Percentiles rank a stretch among this genome's conserved stretches.
phyloP scores from a whole-genome alignment of 2,329 filamentous ascomycete genomes.

The Plectosphaerella plurivora region DNA sequence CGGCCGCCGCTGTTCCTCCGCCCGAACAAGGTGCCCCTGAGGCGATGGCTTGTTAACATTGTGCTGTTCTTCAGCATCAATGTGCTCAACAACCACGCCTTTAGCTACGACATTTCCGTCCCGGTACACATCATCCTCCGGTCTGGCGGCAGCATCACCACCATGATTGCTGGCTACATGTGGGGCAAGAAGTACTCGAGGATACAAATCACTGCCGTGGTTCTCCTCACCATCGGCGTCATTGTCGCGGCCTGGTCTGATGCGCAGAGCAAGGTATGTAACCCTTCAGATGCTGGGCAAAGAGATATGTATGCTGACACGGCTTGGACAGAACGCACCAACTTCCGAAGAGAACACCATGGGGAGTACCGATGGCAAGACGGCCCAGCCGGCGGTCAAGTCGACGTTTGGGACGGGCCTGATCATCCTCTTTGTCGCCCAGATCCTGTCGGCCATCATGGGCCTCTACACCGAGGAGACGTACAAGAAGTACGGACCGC shows the following conservation, averaged over 20 bases:
- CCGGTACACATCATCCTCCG: conserved; percentile 95
- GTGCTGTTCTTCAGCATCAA: conserved; percentile 90
- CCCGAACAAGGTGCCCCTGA: conserved; percentile 74
- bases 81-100: conserved; percentile 94
- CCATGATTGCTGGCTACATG: conserved; percentile 83
- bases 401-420: conserved; percentile 64
- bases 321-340: not conserved
- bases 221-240: conserved; percentile 80
- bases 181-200: conserved; percentile 81
- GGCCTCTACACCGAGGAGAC: conserved; percentile 91
- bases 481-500: conserved; percentile 78
- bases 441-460: conserved; percentile 89
- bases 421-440: conserved; percentile 77
- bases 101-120: conserved; percentile 93
- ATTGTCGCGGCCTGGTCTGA: conserved; percentile 87
- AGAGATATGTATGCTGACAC: not conserved
- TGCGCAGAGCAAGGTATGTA: conserved; percentile 70
- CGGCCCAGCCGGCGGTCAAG: conserved; percentile 9
- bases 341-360: conserved; percentile 12
- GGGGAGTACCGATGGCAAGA: not conserved
- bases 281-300: not conserved
- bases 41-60: conserved; percentile 84
- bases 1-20: conserved; percentile 69
- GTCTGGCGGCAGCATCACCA: conserved; percentile 92
- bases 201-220: conserved; percentile 76